A percentile compares a stretch with the other conserved stretches of the same genome.
These are phyloP conservation scores for Candida sanyaensis DNA, from an alignment of 1,139 yeast species.

Conservation along the genomic window DNA sequence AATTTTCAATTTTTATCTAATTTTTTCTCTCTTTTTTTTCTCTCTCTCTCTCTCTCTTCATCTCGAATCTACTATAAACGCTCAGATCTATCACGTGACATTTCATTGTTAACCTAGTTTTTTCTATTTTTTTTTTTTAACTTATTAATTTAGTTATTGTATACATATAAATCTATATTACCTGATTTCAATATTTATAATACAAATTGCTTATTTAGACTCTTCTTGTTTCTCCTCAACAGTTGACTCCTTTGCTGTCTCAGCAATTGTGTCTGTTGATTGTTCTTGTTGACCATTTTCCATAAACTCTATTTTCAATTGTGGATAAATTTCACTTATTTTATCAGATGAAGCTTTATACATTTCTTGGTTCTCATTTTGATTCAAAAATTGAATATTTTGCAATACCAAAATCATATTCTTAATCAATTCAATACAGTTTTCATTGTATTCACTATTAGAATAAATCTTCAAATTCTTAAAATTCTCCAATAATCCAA, in stretches of 20 bases:
- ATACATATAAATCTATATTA: background rate
- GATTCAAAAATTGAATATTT: conserved; percentile 24
- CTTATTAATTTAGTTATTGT: background rate
- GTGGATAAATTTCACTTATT: conserved; percentile 48
- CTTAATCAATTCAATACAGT: conserved; percentile 63
- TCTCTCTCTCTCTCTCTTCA: no score
- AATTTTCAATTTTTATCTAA: background rate
- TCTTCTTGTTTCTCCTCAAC: background rate
- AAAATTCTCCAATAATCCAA: conserved; percentile 36
- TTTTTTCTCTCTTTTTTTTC: background rate
- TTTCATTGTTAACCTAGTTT: background rate
- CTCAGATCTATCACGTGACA: no score
- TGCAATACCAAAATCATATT: conserved; percentile 51
- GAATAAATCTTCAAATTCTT: conserved; percentile 26
- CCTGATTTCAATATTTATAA: background rate
- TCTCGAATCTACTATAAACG: no score
- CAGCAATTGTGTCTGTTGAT: conserved; percentile 1
- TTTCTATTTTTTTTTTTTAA: background rate
- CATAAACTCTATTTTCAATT: conserved; percentile 32
- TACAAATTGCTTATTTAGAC: background rate
- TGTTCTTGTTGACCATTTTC: conserved; percentile 1
- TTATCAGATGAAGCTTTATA: conserved; percentile 45
- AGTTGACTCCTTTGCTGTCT: background rate
- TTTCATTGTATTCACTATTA: conserved; percentile 45
- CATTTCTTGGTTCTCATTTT: conserved; percentile 22